phyloP scores from a whole-genome alignment of 306 rosid species.

The Lupinus albus region DNA sequence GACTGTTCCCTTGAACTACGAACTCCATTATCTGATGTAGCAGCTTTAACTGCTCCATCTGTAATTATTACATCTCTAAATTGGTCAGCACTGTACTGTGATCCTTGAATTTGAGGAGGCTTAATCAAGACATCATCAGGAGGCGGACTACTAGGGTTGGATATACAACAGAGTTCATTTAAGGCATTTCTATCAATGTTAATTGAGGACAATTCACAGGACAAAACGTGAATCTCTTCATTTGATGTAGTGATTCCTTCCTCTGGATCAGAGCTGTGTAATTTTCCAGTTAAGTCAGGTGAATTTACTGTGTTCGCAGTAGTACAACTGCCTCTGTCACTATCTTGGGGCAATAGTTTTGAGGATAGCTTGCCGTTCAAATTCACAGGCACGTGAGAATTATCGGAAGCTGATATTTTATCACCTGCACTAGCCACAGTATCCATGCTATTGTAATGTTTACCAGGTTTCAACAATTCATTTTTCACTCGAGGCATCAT shows the following conservation, averaged over 20 bases:
- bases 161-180: constrained; percentile 47
- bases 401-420: constrained; percentile 51
- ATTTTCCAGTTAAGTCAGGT: constrained; percentile 49
- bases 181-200: constrained; percentile 47
- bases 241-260: constrained; percentile 52
- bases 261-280: constrained; percentile 56
- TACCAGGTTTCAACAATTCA: constrained; percentile 57
- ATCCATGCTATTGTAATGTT: constrained; percentile 55
- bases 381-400: constrained; percentile 44
- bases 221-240: constrained; percentile 60
- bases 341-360: constrained; percentile 51
- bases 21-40: constrained; percentile 43
- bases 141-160: constrained; percentile 48
- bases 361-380: constrained; percentile 52
- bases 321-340: constrained; percentile 54
- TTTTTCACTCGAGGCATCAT: constrained; percentile 47
- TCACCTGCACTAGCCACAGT: constrained; percentile 51
- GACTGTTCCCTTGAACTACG: constrained; percentile 52
- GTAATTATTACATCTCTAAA: constrained; percentile 48
- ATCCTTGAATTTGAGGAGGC: constrained; percentile 52
- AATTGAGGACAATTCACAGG: constrained; percentile 60
- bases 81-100: constrained; percentile 50
- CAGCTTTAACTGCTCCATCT: constrained; percentile 43
- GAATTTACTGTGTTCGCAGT: constrained; percentile 48
- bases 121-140: constrained; percentile 50